phyloP scores from a whole-genome alignment of 495 filamentous ascomycete genomes.

The Platismatia glauca region DNA sequence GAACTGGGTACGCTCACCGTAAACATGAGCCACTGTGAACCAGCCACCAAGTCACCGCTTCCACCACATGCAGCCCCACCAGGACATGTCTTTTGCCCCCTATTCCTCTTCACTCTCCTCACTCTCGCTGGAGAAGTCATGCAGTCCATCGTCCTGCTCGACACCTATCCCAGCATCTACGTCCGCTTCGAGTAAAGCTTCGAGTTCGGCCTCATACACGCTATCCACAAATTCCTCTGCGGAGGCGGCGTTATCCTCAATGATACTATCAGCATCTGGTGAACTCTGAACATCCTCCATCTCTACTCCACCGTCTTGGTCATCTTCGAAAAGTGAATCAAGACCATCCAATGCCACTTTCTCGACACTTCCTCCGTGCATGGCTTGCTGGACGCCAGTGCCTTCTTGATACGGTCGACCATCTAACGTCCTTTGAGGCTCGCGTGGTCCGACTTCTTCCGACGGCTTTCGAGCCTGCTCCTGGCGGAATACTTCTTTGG shows the following conservation, averaged over 20 bases:
- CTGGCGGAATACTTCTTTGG: background rate
- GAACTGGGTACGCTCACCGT: background rate
- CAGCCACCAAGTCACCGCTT: background rate
- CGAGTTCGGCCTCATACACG: background rate
- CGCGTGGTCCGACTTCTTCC: background rate
- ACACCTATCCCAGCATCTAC: background rate
- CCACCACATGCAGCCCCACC: background rate
- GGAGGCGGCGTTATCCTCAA: background rate
- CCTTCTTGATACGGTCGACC: background rate
- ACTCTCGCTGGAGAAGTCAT: background rate
- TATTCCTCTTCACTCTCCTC: constrained; percentile 10
- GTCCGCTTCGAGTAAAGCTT: background rate
- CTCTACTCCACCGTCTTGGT: background rate
- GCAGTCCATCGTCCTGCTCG: background rate
- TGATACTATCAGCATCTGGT: background rate
- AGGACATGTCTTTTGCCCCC: background rate
- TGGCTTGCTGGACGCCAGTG: background rate
- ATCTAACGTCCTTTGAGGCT: background rate
- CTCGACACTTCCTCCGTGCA: background rate
- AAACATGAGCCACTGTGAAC: background rate
- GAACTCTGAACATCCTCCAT: background rate
- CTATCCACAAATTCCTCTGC: background rate
- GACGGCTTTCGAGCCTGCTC: background rate
- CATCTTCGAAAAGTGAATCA: background rate
- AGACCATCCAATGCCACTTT: background rate